These are phyloP conservation scores for Paulownia fortunei DNA, from an alignment of 257 asterid species.

Conservation along the genomic window DNA sequence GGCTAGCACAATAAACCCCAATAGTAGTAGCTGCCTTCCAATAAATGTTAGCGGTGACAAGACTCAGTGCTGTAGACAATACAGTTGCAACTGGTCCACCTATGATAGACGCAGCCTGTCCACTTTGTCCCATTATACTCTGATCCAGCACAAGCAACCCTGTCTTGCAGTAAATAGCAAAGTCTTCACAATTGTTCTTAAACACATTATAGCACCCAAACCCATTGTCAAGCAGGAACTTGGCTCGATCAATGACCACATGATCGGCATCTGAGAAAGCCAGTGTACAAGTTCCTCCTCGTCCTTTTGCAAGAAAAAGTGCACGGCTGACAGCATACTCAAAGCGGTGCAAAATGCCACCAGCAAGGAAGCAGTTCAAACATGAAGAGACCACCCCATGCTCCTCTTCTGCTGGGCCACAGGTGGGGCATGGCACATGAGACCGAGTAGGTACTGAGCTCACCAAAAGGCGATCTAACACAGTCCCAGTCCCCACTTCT, in stretches of 20 bases:
- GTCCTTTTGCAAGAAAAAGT: constrained; percentile 78
- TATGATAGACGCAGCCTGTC: too few relatives aligned
- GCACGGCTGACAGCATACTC: constrained; percentile 78
- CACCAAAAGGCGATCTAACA: too few relatives aligned
- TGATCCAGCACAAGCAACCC: too few relatives aligned
- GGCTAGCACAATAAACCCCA: constrained; percentile 80
- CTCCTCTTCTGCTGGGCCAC: constrained; percentile 53
- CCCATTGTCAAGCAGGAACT: too few relatives aligned
- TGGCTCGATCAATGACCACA: constrained; percentile 68
- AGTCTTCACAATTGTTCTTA: too few relatives aligned
- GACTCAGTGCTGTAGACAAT: too few relatives aligned
- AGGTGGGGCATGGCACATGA: constrained; percentile 65
- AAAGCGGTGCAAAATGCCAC: constrained; percentile 78
- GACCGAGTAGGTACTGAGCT: constrained; percentile 74
- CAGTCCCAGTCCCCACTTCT: too few relatives aligned
- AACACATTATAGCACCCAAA: too few relatives aligned
- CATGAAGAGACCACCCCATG: constrained; percentile 86
- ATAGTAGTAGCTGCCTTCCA: constrained; percentile 81
- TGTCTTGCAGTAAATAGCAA: too few relatives aligned
- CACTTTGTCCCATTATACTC: too few relatives aligned
- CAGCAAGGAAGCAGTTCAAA: constrained; percentile 85
- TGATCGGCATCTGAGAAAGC: constrained; percentile 69
- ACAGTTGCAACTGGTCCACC: too few relatives aligned
- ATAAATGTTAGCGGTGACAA: too few relatives aligned
- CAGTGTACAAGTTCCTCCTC: constrained; percentile 92